A percentile compares a stretch with the other conserved stretches of the same genome.
Conservation (phyloP, 768 basidiomycete species). For the Auricularia sp. region DNA sequence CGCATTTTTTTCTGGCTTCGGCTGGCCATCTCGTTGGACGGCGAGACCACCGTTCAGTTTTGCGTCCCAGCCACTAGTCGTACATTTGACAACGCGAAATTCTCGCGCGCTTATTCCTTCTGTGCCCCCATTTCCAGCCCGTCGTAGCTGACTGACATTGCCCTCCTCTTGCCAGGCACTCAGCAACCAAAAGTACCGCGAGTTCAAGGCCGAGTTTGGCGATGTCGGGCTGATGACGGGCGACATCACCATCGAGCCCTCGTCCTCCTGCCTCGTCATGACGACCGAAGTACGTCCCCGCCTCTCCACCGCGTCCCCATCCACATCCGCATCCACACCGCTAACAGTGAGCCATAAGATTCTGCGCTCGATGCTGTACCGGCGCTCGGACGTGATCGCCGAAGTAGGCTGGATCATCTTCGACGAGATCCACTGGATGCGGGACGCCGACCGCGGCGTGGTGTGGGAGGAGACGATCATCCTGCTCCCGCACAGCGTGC, state of each 20-base stretch:
- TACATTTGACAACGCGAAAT: too few species aligned
- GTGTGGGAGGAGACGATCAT: conserved; percentile 99
- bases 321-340: neutral
- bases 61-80: too few species aligned
- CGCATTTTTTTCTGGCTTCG: too few species aligned
- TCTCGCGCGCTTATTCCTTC: too few species aligned
- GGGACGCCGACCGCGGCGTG: conserved; percentile 91
- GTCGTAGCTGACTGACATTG: neutral
- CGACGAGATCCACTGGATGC: conserved; percentile 99
- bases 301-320: too few species aligned
- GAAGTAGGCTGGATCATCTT: conserved; percentile 99
- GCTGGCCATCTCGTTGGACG: too few species aligned
- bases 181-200: conserved; percentile 98
- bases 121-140: too few species aligned
- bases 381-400: conserved; percentile 97
- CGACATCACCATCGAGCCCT: conserved; percentile 97
- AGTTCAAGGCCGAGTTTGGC: conserved; percentile 93
- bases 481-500: conserved; percentile 88
- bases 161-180: conserved; percentile 54
- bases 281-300: conserved; percentile 74
- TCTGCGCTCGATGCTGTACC: conserved; percentile 95
- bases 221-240: conserved; percentile 99
- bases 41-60: too few species aligned
- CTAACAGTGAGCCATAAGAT: conserved; percentile 43
- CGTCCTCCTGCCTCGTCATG: conserved; percentile 96